Evolutionary conservation across 371 early-diverging fungal species (phyloP).

Genomic region (Funneliformis caledonium): DNA sequence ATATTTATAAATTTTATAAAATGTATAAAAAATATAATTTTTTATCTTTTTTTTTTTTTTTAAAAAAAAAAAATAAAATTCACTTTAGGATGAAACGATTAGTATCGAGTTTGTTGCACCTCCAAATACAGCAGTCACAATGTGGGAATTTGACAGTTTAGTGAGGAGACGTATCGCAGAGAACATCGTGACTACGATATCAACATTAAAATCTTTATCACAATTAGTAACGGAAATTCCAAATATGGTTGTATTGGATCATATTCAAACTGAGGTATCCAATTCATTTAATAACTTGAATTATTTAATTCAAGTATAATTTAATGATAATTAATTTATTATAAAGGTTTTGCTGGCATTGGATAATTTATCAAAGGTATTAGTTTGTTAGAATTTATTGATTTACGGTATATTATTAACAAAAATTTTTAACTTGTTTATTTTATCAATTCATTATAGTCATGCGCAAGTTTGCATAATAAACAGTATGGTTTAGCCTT

Average conservation of each 20-base stretch:
- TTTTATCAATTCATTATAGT: constrained; percentile 6
- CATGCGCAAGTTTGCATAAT: constrained; percentile 42
- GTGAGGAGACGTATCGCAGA: constrained; percentile 67
- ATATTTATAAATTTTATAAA: neutral
- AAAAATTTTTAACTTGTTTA: neutral
- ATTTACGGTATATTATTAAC: neutral
- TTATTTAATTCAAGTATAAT: neutral
- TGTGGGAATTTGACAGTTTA: constrained; percentile 78
- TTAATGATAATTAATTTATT: neutral
- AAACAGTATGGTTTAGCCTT: constrained; percentile 56
- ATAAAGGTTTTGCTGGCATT: constrained; percentile 39
- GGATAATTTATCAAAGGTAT: constrained; percentile 39
- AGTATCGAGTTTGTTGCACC: constrained; percentile 40
- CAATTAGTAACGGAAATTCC: constrained; percentile 79
- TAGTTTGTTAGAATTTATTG: neutral
- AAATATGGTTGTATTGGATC: constrained; percentile 91
- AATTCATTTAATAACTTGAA: neutral
- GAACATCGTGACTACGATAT: constrained; percentile 71
- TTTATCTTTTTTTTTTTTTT: constrained; percentile 18
- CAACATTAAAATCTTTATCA: constrained; percentile 79
- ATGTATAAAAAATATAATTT: neutral
- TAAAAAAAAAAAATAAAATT: neutral
- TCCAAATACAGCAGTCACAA: constrained; percentile 58
- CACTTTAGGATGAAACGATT: constrained; percentile 45
- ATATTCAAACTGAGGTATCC: constrained; percentile 69